Evolutionary conservation across 768 basidiomycete genomes (phyloP).

Genomic region (Tylopilus cervinicoccineus): DNA sequence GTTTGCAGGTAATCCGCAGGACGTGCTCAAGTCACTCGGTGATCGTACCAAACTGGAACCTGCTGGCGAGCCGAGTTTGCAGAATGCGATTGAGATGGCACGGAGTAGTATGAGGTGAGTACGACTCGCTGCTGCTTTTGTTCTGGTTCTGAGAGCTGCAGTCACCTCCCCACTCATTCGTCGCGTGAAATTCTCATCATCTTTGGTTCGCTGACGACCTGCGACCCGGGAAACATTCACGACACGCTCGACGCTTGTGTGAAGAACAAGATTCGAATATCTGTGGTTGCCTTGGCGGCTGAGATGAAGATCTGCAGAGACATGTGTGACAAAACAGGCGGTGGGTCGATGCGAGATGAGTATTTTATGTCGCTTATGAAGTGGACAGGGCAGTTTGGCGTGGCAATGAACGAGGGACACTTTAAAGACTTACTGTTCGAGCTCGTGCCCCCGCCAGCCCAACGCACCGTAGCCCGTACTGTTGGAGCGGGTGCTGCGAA

Average conservation of each 20-base stretch:
- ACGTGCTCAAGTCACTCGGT: slow-evolving; percentile 81
- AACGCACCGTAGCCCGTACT: slow-evolving; percentile 50
- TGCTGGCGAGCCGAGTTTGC: slow-evolving; percentile 88
- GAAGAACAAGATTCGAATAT: slow-evolving; percentile 82
- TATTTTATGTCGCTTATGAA: slow-evolving; percentile 10
- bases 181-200: slow-evolving; percentile 93
- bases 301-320: slow-evolving; percentile 98
- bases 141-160: slow-evolving; percentile 29
- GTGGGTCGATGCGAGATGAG: slow-evolving; percentile 36
- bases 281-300: slow-evolving; percentile 90
- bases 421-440: slow-evolving; percentile 96
- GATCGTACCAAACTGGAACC: slow-evolving; percentile 90
- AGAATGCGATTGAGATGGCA: slow-evolving; percentile 98
- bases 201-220: slow-evolving; percentile 93
- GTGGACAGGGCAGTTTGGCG: slow-evolving; percentile 75
- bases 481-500: slow-evolving; percentile 45
- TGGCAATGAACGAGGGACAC: slow-evolving; percentile 98
- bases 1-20: slow-evolving; percentile 84
- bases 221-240: slow-evolving; percentile 95
- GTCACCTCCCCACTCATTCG: slow-evolving; percentile 96
- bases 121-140: background rate
- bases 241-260: slow-evolving; percentile 87
- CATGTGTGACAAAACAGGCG: slow-evolving; percentile 87
- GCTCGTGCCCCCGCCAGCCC: slow-evolving; percentile 90
- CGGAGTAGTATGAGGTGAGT: slow-evolving; percentile 84